Conservation (phyloP, 306 rosid species). For the Oemleria cerasiformis region DNA sequence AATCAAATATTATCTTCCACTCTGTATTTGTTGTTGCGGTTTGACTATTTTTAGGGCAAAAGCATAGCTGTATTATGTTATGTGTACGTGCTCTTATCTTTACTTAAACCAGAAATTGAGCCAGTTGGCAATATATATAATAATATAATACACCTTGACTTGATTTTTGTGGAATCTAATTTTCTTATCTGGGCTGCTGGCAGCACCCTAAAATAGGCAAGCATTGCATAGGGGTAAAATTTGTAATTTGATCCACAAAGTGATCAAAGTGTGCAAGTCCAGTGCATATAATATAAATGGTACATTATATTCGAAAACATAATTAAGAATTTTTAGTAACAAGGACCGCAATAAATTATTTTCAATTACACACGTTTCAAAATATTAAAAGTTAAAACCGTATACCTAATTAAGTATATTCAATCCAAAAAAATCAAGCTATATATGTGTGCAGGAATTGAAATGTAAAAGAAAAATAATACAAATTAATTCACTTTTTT, state of each 20-base stretch:
- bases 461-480: too few species aligned
- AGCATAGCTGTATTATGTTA: slow-evolving; percentile 8
- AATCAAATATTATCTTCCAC: too few species aligned
- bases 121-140: background rate
- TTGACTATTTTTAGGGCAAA: slow-evolving; percentile 12
- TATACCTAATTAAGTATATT: too few species aligned
- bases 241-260: background rate
- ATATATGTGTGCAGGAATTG: too few species aligned
- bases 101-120: background rate
- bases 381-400: too few species aligned
- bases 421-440: too few species aligned
- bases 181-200: background rate
- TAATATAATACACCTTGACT: background rate
- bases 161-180: background rate
- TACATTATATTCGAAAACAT: too few species aligned
- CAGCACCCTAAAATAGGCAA: background rate
- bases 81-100: background rate
- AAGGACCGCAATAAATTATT: too few species aligned
- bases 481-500: too few species aligned
- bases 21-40: background rate
- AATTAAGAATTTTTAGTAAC: too few species aligned
- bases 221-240: background rate
- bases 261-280: background rate
- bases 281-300: too few species aligned
- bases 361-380: too few species aligned